These are phyloP conservation scores for Auriscalpium orientale DNA, from an alignment of 768 basidiomycete species.

Conservation along the genomic window DNA sequence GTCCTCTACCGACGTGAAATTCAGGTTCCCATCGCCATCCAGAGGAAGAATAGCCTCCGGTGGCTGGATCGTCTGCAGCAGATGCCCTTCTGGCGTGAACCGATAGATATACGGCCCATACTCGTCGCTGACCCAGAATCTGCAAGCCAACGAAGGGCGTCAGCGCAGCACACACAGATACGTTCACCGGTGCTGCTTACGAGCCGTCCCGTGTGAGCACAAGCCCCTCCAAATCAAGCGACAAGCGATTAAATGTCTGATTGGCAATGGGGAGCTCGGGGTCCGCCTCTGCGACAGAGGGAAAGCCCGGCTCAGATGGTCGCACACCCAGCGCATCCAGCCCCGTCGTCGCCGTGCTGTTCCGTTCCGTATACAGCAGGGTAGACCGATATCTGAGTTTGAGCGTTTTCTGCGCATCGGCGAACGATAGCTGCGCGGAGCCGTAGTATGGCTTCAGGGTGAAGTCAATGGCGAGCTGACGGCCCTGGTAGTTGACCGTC, in stretches of 20 bases:
- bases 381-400: constrained; percentile 43
- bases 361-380: constrained; percentile 40
- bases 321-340: constrained; percentile 46
- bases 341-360: constrained; percentile 41
- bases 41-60: constrained; percentile 49
- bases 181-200: constrained; percentile 24
- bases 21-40: constrained; percentile 33
- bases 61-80: constrained; percentile 52
- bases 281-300: constrained; percentile 27
- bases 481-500: constrained; percentile 53
- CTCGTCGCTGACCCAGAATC: constrained; percentile 62
- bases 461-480: constrained; percentile 59
- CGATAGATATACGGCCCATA: constrained; percentile 63
- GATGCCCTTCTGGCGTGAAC: constrained; percentile 36
- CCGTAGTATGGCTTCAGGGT: constrained; percentile 49
- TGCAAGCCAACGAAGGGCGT: constrained; percentile 13
- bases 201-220: constrained; percentile 51
- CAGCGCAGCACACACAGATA: not conserved
- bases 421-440: constrained; percentile 36
- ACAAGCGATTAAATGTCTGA: constrained; percentile 40
- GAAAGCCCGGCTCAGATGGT: constrained; percentile 26
- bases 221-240: constrained; percentile 52
- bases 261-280: constrained; percentile 41
- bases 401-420: constrained; percentile 44
- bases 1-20: constrained; percentile 43